Evolutionary conservation across 768 basidiomycete genomes (phyloP).

Genomic region (Arthromyces matolae): DNA sequence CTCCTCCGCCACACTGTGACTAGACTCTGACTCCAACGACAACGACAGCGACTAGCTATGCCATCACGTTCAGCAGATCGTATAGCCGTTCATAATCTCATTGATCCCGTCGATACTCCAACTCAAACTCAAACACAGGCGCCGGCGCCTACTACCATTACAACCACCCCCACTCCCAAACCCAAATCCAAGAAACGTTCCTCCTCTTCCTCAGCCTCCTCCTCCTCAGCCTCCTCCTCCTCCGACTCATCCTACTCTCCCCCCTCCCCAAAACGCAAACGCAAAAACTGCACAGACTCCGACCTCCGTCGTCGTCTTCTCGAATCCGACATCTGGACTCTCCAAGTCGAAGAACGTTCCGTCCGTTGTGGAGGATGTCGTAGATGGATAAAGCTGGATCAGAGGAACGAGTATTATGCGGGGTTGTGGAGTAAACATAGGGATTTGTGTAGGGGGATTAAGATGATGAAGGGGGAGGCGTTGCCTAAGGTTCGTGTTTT

Average conservation of each 20-base stretch:
- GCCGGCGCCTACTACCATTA: too few species aligned
- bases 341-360: constrained; percentile 1
- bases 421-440: constrained; percentile 12
- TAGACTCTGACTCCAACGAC: too few species aligned
- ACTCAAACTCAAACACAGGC: too few species aligned
- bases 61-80: too few species aligned
- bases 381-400: constrained; percentile 9
- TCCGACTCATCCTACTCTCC: background rate
- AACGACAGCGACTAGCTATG: too few species aligned
- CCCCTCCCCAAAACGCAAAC: background rate
- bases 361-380: constrained; percentile 8
- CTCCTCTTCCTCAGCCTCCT: background rate
- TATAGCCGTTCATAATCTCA: too few species aligned
- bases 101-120: too few species aligned
- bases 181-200: too few species aligned
- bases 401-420: constrained; percentile 6
- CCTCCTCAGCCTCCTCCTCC: background rate
- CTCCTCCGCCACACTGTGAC: too few species aligned
- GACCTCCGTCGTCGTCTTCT: constrained; percentile 5
- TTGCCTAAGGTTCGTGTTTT: constrained; percentile 8
- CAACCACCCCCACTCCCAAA: too few species aligned
- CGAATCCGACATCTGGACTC: constrained; percentile 8
- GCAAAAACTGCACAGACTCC: constrained; percentile 10
- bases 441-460: constrained; percentile 6
- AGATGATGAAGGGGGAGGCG: constrained; percentile 6